These are phyloP conservation scores for Coemansia sp. DNA, from an alignment of 371 early-diverging fungal species.

Conservation along the genomic window DNA sequence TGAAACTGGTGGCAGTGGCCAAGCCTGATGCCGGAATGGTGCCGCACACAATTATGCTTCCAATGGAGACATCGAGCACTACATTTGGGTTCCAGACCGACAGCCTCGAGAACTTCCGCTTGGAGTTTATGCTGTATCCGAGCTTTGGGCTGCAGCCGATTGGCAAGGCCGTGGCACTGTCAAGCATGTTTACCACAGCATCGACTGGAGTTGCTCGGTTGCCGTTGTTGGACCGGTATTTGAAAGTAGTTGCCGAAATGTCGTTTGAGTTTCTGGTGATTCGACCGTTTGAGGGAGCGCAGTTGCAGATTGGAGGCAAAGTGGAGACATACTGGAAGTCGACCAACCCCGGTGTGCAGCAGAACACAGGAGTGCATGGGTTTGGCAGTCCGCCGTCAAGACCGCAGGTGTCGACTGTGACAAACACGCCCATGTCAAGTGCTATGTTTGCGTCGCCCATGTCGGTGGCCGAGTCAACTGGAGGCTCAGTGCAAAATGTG, in stretches of 20 bases:
- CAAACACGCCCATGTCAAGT: constrained; percentile 26
- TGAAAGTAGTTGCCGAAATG: constrained; percentile 87
- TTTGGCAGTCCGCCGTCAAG: constrained; percentile 20
- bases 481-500: constrained; percentile 9
- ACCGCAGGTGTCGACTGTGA: constrained; percentile 2
- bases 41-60: constrained; percentile 87
- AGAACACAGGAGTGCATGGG: constrained; percentile 9
- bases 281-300: constrained; percentile 81
- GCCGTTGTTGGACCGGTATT: constrained; percentile 83
- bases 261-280: constrained; percentile 79
- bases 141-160: constrained; percentile 92
- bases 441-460: constrained; percentile 30
- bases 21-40: constrained; percentile 85
- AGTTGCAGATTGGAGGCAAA: constrained; percentile 86
- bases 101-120: constrained; percentile 65
- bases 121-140: constrained; percentile 91
- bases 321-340: constrained; percentile 97
- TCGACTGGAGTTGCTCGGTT: constrained; percentile 40
- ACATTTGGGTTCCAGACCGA: constrained; percentile 83
- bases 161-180: constrained; percentile 82
- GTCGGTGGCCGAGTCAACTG: constrained; percentile 24
- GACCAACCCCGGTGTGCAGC: constrained; percentile 36
- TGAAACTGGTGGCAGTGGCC: constrained; percentile 62
- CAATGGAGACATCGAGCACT: constrained; percentile 63
- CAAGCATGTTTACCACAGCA: constrained; percentile 60